Percentiles rank a stretch among this genome's conserved stretches.
These are phyloP conservation scores for Malus hybrid DNA, from an alignment of 331 rosid species.

Conservation along the genomic window DNA sequence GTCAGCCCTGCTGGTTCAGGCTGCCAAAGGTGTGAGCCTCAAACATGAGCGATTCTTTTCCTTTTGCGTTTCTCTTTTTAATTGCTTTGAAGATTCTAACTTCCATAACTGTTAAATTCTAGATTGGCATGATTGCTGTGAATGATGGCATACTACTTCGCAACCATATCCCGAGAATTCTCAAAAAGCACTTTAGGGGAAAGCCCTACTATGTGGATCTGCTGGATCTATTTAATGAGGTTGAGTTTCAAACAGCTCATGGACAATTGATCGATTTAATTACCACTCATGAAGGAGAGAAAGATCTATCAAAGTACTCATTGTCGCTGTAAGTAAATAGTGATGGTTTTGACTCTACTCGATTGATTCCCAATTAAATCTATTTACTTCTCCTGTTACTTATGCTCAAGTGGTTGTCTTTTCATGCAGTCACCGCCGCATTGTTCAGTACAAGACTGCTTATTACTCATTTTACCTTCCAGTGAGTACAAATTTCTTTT, in stretches of 20 bases:
- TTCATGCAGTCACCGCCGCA: conserved; percentile 81
- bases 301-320: conserved; percentile 39
- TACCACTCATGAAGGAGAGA: conserved; percentile 44
- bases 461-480: conserved; percentile 96
- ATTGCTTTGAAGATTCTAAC: not conserved
- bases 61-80: not conserved
- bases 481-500: conserved; percentile 37
- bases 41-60: not conserved
- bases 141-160: conserved; percentile 56
- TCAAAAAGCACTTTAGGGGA: conserved; percentile 70
- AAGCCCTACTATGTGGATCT: conserved; percentile 81
- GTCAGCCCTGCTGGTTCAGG: conserved; percentile 96
- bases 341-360: not conserved
- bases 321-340: conserved; percentile 56
- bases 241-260: conserved; percentile 89
- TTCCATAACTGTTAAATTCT: not conserved
- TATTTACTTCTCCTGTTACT: not conserved
- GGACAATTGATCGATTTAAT: conserved; percentile 98
- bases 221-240: conserved; percentile 91
- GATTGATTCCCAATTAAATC: not conserved
- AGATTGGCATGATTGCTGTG: conserved; percentile 51
- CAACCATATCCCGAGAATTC: conserved; percentile 72
- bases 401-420: not conserved
- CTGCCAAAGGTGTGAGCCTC: conserved; percentile 56
- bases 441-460: conserved; percentile 93